Percentiles rank a stretch among this genome's conserved stretches.
Evolutionary conservation across 176 grass and related monocot genomes (phyloP).

Genomic region (Avena sativa): DNA sequence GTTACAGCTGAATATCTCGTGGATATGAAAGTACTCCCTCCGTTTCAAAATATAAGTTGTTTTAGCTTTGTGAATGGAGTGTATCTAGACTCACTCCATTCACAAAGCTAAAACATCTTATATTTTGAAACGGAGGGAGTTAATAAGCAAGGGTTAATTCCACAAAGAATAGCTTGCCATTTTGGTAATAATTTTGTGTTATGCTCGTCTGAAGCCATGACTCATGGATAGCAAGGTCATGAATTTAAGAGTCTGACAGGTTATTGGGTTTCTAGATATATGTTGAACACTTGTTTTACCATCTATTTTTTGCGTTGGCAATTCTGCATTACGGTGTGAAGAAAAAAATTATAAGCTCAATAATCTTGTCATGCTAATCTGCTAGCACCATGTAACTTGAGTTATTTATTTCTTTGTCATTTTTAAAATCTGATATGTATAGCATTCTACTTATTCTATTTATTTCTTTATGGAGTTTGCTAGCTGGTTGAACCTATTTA

Average conservation of each 20-base stretch:
- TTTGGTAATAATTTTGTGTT: not conserved
- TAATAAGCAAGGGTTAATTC: too few species aligned
- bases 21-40: not conserved
- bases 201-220: not conserved
- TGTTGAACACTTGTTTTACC: not conserved
- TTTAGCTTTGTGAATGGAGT: too few species aligned
- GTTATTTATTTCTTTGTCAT: not conserved
- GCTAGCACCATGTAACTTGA: not conserved
- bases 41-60: too few species aligned
- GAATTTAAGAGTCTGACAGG: not conserved
- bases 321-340: not conserved
- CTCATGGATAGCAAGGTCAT: not conserved
- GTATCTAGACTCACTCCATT: too few species aligned
- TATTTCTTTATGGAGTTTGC: not conserved
- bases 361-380: conserved; percentile 7
- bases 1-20: not conserved
- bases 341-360: not conserved
- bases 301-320: not conserved
- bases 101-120: too few species aligned
- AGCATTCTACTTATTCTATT: not conserved
- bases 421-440: not conserved
- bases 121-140: too few species aligned
- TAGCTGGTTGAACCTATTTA: not conserved
- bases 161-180: conserved; percentile 19
- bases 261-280: not conserved